Percentiles rank a stretch among this genome's conserved stretches.
These are phyloP conservation scores for Hypoxylon rickii DNA, from an alignment of 495 filamentous ascomycete genomes.

Conservation along the genomic window DNA sequence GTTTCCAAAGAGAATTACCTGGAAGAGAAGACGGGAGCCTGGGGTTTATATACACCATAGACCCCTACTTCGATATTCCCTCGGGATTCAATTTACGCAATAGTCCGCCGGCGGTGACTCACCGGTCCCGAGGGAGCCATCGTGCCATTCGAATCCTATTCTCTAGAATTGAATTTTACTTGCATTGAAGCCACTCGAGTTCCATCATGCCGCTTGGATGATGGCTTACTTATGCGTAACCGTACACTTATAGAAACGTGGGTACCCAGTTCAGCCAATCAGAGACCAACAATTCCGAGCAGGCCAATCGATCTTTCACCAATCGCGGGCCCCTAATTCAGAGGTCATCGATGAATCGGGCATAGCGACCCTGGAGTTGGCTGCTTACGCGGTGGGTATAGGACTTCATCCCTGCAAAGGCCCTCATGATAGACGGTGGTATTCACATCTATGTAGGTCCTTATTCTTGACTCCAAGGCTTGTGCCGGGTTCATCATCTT, in stretches of 20 bases:
- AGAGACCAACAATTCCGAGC: conserved; percentile 27
- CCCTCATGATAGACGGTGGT: no score
- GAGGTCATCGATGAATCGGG: conserved; percentile 6
- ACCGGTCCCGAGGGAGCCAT: background rate
- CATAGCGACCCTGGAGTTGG: no score
- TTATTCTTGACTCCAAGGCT: no score
- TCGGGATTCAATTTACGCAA: background rate
- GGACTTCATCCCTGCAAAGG: no score
- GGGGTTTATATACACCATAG: conserved; percentile 4
- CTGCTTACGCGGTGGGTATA: no score
- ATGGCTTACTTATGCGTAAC: background rate
- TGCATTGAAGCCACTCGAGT: background rate
- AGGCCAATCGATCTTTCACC: conserved; percentile 12
- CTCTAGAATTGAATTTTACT: no score
- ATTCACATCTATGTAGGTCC: no score
- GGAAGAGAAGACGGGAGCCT: background rate
- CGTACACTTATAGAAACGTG: background rate
- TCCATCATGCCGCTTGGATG: background rate
- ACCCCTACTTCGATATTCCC: background rate
- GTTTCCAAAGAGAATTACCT: background rate
- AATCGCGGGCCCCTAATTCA: conserved; percentile 3
- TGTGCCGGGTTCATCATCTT: no score
- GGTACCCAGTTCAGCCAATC: conserved; percentile 12
- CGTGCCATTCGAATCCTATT: no score
- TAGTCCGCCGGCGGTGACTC: background rate